These are phyloP conservation scores for Solanum neorickii DNA, from an alignment of 257 asterid species.

Conservation along the genomic window DNA sequence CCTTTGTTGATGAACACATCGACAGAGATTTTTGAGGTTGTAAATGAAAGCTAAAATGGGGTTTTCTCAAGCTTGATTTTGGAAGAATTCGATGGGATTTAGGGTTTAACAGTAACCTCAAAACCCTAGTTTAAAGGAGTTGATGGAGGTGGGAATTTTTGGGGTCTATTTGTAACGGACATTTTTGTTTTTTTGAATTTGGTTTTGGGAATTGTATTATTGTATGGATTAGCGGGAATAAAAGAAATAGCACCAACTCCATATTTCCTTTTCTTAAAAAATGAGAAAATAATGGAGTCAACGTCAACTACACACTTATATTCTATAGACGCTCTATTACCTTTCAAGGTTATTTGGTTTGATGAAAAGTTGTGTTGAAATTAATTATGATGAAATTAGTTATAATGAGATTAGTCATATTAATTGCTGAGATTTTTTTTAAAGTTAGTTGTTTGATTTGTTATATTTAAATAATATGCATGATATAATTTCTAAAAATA, in stretches of 20 bases:
- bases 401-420: too few species aligned
- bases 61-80: not conserved
- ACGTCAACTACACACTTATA: too few species aligned
- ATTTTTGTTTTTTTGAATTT: conserved; percentile 10
- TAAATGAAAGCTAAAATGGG: not conserved
- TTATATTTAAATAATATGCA: not conserved
- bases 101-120: conserved; percentile 1
- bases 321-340: too few species aligned
- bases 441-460: not conserved
- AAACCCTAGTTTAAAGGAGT: conserved; percentile 5
- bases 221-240: not conserved
- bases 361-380: not conserved
- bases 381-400: too few species aligned
- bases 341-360: too few species aligned
- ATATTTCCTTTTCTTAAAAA: not conserved
- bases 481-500: not conserved
- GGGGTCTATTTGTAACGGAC: conserved; percentile 9
- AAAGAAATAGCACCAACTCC: not conserved
- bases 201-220: not conserved
- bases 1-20: conserved; percentile 27
- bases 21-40: not conserved
- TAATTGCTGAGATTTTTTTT: too few species aligned
- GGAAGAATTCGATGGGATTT: not conserved
- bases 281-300: not conserved
- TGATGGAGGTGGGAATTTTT: not conserved